Evolutionary conservation across 805 yeast genomes (phyloP), one percentile per base, ranked within the genome.

Genomic region (Maudiozyma pseudohumilis): DNA sequence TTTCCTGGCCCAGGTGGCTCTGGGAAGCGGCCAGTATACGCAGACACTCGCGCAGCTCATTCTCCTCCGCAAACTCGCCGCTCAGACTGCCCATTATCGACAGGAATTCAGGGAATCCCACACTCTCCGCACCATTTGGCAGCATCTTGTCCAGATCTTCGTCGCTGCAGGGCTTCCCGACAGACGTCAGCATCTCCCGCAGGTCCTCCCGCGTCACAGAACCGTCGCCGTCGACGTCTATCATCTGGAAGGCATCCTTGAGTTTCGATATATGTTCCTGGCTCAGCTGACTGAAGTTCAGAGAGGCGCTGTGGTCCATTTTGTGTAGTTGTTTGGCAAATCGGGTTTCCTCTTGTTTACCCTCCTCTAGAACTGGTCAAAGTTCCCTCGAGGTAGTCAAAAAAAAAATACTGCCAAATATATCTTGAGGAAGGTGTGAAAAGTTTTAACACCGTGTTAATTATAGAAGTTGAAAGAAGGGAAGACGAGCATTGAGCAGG

Each of bases 201-300:
- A 88, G 50, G 56, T 83, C 92, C 1, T 64, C 55, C 22, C 58
- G 51, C 1, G 80, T 63, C 30, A 83, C 75, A 4, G 58, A 52
- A 2, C 86, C 85, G 50, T 87, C 94, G 19, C 80, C 76, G 43
- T 88, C 89, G 26, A 80, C 80, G 52, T 88, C 96, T 6, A 88
- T 74, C 47, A 84, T 57, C 21, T 83, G 75, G 56, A 87, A 88
- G 1, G 92, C 77, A 46, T 83, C 81, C 40, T 83, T 69, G 39
- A 82, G 65, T 45, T 72, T 79, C 12, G 74, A 64, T 19, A 84
- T 74, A 50, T 83, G 85, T 24, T 69, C 75, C 38, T 74, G 70
- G 5, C 78, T 68, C 15, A 85, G 69, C 42, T 64, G 65, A 32
- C 60, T 57, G 43, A 63, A 57, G 35, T 54, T 58, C 15, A 64